Base-by-base conservation (phyloP, 306 rosid species). In the Dryas octopetala region DNA sequence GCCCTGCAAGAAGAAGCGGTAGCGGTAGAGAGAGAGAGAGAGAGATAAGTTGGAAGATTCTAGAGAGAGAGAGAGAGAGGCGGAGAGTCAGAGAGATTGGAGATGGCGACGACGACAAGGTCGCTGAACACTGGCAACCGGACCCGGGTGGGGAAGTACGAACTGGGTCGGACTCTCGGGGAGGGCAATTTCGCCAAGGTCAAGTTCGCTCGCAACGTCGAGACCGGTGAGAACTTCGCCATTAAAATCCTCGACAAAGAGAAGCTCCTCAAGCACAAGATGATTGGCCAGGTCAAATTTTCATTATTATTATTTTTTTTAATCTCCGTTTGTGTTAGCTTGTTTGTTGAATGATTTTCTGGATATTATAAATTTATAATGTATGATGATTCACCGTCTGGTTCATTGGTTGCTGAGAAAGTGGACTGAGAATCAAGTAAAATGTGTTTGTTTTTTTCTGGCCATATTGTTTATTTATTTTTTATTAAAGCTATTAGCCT, bases 131-230 rank as follows among this genome's bases (percentile, higher is more conserved):
- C 64, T 1, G 5, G 75, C 19, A 46, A 81, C 83, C 79, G 85
- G 79, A 83, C 91, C 0, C 93, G 94, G 4, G 98, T 90, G 46
- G 97, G 97, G 73, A 77, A 77, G 85, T 93, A 88, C 74, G 98
- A 91, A 70, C 76, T 93, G 61, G 98, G 98, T 58, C 82, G 96
- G 79, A 93, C 97, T 6, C 77, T 93, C 7, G 98, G 98, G 4
- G 97, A 93, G 80, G 98, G 98, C 6, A 93, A 89, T 89, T 91
- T 93, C 59, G 98, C 96, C 0, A 91, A 93, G 86, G 98, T 93
- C 6, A 93, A 93, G 79, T 91, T 87, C 71, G 98, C 96, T 2
- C 82, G 86, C 46, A 86, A 93, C 76, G 71, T 83, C 0, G 90
- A 82, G 68, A 89, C 86, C 0, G 76, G 73, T 1, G 96, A 93